Evolutionary conservation across 2,329 filamentous ascomycete species (phyloP).

Genomic region (Arachnomyces sp.): DNA sequence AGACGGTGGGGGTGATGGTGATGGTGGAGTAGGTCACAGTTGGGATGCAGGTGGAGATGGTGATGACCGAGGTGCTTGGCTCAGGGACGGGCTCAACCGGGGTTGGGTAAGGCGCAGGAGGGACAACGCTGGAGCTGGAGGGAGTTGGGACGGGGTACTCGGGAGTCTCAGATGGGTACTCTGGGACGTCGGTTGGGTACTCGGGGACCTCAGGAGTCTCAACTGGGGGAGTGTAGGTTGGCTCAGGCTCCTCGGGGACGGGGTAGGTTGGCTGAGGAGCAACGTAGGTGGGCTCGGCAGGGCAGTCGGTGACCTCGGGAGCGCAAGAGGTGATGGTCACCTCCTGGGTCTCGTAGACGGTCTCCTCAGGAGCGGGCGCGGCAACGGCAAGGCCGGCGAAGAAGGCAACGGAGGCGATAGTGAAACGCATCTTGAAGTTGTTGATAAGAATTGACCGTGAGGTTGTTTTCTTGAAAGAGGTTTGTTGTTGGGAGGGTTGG

Average conservation of each 20-base stretch:
- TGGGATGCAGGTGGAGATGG: conserved; percentile 44
- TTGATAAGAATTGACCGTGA: not conserved
- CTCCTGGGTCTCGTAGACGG: conserved; percentile 51
- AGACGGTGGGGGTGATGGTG: conserved; percentile 9
- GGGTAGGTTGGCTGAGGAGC: not conserved
- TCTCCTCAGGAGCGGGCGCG: conserved; percentile 19
- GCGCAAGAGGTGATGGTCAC: conserved; percentile 57
- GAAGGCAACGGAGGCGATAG: conserved; percentile 32
- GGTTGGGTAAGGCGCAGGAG: no score
- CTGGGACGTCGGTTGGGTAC: not conserved
- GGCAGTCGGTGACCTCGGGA: conserved; percentile 54
- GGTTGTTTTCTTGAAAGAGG: conserved; percentile 21
- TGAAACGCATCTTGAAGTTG: conserved; percentile 37
- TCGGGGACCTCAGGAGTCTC: not conserved
- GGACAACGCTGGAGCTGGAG: not conserved
- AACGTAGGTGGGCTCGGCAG: conserved; percentile 14
- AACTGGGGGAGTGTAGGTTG: not conserved
- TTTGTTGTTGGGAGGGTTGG: conserved; percentile 19
- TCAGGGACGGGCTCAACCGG: not conserved
- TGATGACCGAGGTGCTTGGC: conserved; percentile 29
- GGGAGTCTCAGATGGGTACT: not conserved
- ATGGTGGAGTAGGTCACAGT: conserved; percentile 12
- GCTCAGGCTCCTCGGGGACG: not conserved
- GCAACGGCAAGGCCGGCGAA: conserved; percentile 35
- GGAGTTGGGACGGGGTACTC: not conserved